phyloP scores from a whole-genome alignment of 495 filamentous ascomycete species.

The Aspergillus incahuasiensis region DNA sequence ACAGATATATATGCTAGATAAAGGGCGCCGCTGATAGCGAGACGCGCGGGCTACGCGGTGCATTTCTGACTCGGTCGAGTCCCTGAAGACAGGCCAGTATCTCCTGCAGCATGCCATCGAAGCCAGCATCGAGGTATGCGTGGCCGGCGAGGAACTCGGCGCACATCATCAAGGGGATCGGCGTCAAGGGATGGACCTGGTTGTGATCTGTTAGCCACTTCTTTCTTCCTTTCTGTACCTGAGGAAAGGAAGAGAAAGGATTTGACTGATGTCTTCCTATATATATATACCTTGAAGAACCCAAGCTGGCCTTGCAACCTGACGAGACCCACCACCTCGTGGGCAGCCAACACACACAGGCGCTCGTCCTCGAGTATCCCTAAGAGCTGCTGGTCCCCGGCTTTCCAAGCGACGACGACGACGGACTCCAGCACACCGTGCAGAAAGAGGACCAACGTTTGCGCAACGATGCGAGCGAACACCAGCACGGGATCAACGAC shows the following conservation, averaged over 20 bases:
- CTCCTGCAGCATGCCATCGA: conserved; percentile 20
- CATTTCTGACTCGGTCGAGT: conserved; percentile 21
- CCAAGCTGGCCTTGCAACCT: conserved; percentile 22
- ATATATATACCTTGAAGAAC: conserved; percentile 22
- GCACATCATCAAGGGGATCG: conserved; percentile 24
- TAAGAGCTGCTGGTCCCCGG: conserved; percentile 19
- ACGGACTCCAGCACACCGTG: conserved; percentile 22
- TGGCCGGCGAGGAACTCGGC: conserved; percentile 21
- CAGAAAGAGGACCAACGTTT: conserved; percentile 35
- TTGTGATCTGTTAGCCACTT: background rate
- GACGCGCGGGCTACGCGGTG: conserved; percentile 7
- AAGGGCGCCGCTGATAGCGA: background rate
- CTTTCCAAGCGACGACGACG: conserved; percentile 23
- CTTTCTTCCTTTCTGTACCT: too few relatives aligned
- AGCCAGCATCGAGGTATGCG: conserved; percentile 16
- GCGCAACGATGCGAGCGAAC: conserved; percentile 39
- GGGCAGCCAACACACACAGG: conserved; percentile 20
- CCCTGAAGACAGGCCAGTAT: conserved; percentile 19
- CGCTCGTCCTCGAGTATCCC: conserved; percentile 22
- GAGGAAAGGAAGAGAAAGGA: too few relatives aligned
- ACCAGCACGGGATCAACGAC: conserved; percentile 44
- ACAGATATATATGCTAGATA: background rate
- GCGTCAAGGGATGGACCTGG: conserved; percentile 24
- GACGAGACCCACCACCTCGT: conserved; percentile 19
- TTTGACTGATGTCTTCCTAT: too few relatives aligned